Evolutionary conservation across 2,329 filamentous ascomycete genomes (phyloP).

Genomic region (Cladosporium velox): DNA sequence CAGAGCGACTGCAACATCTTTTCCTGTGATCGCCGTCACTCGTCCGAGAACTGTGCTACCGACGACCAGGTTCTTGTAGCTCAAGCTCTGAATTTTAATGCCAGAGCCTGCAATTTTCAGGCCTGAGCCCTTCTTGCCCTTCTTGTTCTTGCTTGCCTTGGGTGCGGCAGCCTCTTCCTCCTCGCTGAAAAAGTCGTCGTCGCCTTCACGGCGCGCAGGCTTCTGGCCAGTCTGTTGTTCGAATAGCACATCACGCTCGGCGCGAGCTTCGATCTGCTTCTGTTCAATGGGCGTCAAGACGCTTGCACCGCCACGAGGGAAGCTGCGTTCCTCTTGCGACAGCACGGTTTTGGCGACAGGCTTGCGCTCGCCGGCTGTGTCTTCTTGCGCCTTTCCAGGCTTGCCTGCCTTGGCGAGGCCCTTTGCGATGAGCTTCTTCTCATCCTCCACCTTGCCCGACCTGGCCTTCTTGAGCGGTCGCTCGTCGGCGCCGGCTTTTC

Average conservation of each 20-base stretch:
- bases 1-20: conserved; percentile 78
- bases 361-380: conserved; percentile 31
- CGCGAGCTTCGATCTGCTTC: conserved; percentile 93
- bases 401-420: conserved; percentile 27
- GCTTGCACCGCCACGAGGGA: conserved; percentile 89
- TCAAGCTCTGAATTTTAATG: conserved; percentile 81
- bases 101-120: conserved; percentile 47
- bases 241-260: conserved; percentile 86
- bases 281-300: conserved; percentile 90
- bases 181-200: conserved; percentile 50
- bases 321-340: conserved; percentile 81
- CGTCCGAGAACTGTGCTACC: conserved; percentile 88
- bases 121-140: conserved; percentile 47
- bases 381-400: conserved; percentile 26
- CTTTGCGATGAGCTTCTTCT: conserved; percentile 24
- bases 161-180: conserved; percentile 40
- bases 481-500: conserved; percentile 46
- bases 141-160: conserved; percentile 46
- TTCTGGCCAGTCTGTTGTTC: conserved; percentile 72
- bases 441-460: conserved; percentile 31
- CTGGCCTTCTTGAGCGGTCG: conserved; percentile 39
- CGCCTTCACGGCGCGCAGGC: conserved; percentile 45
- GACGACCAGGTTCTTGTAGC: conserved; percentile 73
- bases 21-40: conserved; percentile 74
- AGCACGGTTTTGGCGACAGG: conserved; percentile 49